Evolutionary conservation across 495 filamentous ascomycete species (phyloP).

Genomic region (Hypoxylon cercidicola): DNA sequence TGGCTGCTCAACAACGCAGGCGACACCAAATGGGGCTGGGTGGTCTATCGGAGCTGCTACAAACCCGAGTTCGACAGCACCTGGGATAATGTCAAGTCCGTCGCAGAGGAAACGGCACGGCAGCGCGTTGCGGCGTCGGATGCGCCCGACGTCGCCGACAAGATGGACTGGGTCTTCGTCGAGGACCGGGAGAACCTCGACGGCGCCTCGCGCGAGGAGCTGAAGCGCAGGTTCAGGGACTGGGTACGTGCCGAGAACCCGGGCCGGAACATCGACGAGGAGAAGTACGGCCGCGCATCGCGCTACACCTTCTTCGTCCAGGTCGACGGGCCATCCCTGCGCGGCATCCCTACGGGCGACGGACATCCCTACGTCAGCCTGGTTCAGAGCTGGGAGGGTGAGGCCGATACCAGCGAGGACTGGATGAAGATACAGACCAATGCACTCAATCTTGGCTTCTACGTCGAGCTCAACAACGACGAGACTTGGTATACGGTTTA

Average conservation of each 20-base stretch:
- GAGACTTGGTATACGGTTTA: slow-evolving; percentile 7
- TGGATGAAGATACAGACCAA: slow-evolving; percentile 5
- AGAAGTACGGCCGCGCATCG: background rate
- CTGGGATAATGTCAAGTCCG: background rate
- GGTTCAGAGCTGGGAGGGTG: slow-evolving; percentile 2
- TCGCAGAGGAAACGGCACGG: background rate
- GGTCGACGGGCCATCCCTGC: background rate
- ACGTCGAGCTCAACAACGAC: slow-evolving; percentile 6
- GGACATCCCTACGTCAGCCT: background rate
- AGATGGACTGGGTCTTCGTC: slow-evolving; percentile 5
- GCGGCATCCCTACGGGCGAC: background rate
- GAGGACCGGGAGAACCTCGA: background rate
- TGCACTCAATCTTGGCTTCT: slow-evolving; percentile 4
- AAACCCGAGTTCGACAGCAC: slow-evolving; percentile 2
- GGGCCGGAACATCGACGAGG: background rate
- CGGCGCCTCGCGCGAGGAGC: slow-evolving; percentile 1
- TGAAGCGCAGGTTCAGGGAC: slow-evolving; percentile 1
- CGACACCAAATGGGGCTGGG: slow-evolving; percentile 51
- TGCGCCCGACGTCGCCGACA: background rate
- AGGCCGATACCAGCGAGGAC: slow-evolving; percentile 1
- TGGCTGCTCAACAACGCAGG: slow-evolving; percentile 28
- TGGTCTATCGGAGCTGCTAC: slow-evolving; percentile 27
- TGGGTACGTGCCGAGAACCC: background rate
- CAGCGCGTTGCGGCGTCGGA: slow-evolving; percentile 3
- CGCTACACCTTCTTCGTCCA: slow-evolving; percentile 1